Evolutionary conservation across 75 land plant species (phyloP).

Genomic region (Chamaecyparis obtusa): DNA sequence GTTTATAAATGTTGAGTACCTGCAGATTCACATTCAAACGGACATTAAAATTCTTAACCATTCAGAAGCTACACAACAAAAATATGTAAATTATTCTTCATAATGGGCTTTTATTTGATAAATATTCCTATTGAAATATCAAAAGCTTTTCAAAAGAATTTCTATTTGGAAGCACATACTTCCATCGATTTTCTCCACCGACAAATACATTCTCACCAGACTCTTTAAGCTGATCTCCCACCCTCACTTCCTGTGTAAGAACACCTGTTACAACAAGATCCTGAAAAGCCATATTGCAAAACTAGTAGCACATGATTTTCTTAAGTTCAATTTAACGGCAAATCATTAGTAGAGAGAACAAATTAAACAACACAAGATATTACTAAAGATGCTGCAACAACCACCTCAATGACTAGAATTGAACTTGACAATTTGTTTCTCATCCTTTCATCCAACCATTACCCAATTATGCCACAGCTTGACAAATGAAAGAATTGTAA

Average conservation of each 20-base stretch:
- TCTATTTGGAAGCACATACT: slow-evolving; percentile 39
- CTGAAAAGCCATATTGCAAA: background rate
- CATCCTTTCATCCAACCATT: slow-evolving; percentile 3
- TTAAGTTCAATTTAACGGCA: background rate
- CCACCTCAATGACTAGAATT: background rate
- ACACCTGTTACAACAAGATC: slow-evolving; percentile 10
- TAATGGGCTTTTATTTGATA: background rate
- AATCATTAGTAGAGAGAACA: background rate
- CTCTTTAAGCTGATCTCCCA: slow-evolving; percentile 73
- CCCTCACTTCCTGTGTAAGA: slow-evolving; percentile 74
- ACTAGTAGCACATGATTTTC: background rate
- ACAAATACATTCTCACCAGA: slow-evolving; percentile 93
- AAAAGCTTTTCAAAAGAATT: background rate
- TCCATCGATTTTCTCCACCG: slow-evolving; percentile 95
- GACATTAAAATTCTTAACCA: background rate
- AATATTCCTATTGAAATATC: background rate
- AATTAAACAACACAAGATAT: background rate
- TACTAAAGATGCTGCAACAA: background rate
- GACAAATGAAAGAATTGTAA: background rate
- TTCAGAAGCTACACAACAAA: background rate
- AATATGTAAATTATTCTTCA: background rate
- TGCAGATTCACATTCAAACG: slow-evolving; percentile 13
- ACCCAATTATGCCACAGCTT: background rate
- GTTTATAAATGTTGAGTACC: slow-evolving; percentile 87
- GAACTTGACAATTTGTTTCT: background rate